Evolutionary conservation across 2,329 filamentous ascomycete species (phyloP).

Genomic region (Alternaria infectoria): DNA sequence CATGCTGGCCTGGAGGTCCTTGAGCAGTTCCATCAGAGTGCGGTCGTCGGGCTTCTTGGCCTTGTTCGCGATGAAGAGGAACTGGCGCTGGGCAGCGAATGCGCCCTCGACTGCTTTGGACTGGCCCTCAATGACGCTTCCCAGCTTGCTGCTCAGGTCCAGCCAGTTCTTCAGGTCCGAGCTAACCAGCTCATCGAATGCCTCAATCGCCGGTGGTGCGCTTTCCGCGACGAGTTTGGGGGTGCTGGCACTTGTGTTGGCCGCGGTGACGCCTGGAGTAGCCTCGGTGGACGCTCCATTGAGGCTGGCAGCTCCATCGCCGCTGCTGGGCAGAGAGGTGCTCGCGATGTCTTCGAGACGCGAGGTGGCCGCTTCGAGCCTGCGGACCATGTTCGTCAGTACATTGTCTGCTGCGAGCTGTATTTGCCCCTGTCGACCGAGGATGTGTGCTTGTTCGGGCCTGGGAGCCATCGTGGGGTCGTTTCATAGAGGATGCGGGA

Average conservation of each 20-base stretch:
- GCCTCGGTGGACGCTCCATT: slow-evolving; percentile 41
- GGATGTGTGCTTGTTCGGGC: slow-evolving; percentile 17
- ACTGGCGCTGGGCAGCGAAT: slow-evolving; percentile 85
- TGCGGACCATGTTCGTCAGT: slow-evolving; percentile 62
- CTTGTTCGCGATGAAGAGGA: slow-evolving; percentile 86
- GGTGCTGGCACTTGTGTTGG: slow-evolving; percentile 40
- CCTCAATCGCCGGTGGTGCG: slow-evolving; percentile 72
- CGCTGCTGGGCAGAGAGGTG: slow-evolving; percentile 58
- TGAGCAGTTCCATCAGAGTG: slow-evolving; percentile 77
- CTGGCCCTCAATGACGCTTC: slow-evolving; percentile 80
- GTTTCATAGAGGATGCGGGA: neutral
- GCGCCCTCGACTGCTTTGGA: slow-evolving; percentile 65
- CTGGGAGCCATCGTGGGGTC: slow-evolving; percentile 12
- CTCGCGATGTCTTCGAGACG: slow-evolving; percentile 95
- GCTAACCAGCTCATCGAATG: slow-evolving; percentile 82
- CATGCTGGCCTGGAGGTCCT: slow-evolving; percentile 84
- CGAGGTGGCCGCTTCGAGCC: slow-evolving; percentile 95
- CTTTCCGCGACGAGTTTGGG: slow-evolving; percentile 49
- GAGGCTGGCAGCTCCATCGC: slow-evolving; percentile 17
- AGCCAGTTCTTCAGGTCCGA: slow-evolving; percentile 79
- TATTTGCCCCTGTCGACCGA: slow-evolving; percentile 21
- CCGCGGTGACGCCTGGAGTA: slow-evolving; percentile 37
- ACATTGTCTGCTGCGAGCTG: slow-evolving; percentile 41
- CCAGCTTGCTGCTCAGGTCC: slow-evolving; percentile 76
- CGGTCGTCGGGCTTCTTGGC: slow-evolving; percentile 86